phyloP scores from a whole-genome alignment of 257 asterid genomes.

The Solanum dulcamara region DNA sequence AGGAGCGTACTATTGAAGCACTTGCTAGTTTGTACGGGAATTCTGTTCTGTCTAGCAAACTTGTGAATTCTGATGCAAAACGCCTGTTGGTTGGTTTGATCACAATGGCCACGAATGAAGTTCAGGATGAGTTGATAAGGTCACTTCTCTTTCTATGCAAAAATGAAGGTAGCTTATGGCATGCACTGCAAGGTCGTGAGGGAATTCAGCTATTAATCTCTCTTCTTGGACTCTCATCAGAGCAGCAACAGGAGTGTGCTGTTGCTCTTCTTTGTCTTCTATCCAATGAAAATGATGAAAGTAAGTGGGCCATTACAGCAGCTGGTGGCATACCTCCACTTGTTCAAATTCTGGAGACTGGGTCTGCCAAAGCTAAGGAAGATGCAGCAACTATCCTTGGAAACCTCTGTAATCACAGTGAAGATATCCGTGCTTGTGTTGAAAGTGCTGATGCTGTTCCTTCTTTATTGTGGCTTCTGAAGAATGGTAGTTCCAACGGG shows the following conservation, averaged over 20 bases:
- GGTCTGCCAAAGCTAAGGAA: slow-evolving; percentile 94
- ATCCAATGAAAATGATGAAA: slow-evolving; percentile 87
- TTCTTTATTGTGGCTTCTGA: slow-evolving; percentile 88
- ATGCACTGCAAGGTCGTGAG: slow-evolving; percentile 96
- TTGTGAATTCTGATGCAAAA: slow-evolving; percentile 87
- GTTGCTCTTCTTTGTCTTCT: slow-evolving; percentile 90
- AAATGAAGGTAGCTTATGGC: slow-evolving; percentile 88
- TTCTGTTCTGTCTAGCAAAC: slow-evolving; percentile 55
- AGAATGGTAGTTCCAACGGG: slow-evolving; percentile 91
- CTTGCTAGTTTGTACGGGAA: slow-evolving; percentile 98
- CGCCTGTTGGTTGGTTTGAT: slow-evolving; percentile 85
- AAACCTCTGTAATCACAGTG: slow-evolving; percentile 97
- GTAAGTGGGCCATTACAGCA: slow-evolving; percentile 99
- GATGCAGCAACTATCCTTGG: slow-evolving; percentile 97
- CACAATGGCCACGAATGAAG: slow-evolving; percentile 87
- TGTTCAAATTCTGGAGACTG: slow-evolving; percentile 93
- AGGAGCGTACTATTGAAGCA: slow-evolving; percentile 96
- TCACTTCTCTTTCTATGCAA: slow-evolving; percentile 83
- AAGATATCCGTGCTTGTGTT: slow-evolving; percentile 98
- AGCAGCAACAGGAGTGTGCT: slow-evolving; percentile 99
- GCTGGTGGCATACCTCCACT: slow-evolving; percentile 99
- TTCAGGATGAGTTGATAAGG: slow-evolving; percentile 82
- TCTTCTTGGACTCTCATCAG: slow-evolving; percentile 96
- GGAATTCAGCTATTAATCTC: slow-evolving; percentile 96
- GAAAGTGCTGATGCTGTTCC: slow-evolving; percentile 99